These are phyloP conservation scores for Pisolithus thermaeus DNA, from an alignment of 1,284 basidiomycete species.

Conservation along the genomic window DNA sequence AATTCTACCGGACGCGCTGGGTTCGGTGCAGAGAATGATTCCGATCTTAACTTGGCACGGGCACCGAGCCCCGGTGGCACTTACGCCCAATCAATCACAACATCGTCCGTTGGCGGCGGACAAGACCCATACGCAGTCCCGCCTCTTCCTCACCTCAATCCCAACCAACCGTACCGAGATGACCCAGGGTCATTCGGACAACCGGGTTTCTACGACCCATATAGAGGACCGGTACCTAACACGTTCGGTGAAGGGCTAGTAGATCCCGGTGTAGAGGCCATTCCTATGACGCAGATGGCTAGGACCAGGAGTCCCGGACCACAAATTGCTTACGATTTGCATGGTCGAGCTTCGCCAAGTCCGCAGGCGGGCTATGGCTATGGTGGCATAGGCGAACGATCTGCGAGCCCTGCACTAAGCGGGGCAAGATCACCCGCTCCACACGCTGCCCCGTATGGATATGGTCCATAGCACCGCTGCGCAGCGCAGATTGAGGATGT, in stretches of 20 bases:
- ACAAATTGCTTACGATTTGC: slow-evolving; percentile 28
- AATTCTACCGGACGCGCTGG: slow-evolving; percentile 58
- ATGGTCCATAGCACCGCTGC: slow-evolving; percentile 19
- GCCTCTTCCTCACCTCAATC: slow-evolving; percentile 77
- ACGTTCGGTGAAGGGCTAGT: slow-evolving; percentile 45
- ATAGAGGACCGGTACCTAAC: slow-evolving; percentile 64
- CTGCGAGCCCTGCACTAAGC: slow-evolving; percentile 27
- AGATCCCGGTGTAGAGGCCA: slow-evolving; percentile 44
- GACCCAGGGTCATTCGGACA: slow-evolving; percentile 45
- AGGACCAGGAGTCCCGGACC: slow-evolving; percentile 43
- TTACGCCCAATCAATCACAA: slow-evolving; percentile 38
- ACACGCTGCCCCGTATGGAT: slow-evolving; percentile 36
- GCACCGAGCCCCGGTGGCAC: slow-evolving; percentile 37
- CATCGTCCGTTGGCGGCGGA: slow-evolving; percentile 42
- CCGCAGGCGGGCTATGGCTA: slow-evolving; percentile 35
- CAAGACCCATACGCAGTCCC: slow-evolving; percentile 75
- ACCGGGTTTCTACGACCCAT: slow-evolving; percentile 66
- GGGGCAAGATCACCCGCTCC: slow-evolving; percentile 45
- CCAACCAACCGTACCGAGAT: slow-evolving; percentile 68
- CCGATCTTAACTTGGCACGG: slow-evolving; percentile 51
- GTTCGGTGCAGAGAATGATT: slow-evolving; percentile 52
- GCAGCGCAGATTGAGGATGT: not conserved
- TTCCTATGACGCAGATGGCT: slow-evolving; percentile 72
- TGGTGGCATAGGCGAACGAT: slow-evolving; percentile 23
- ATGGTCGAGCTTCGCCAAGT: slow-evolving; percentile 30